These are phyloP conservation scores for Fennellomyces sp. DNA, from an alignment of 371 early-diverging fungal genomes.

Conservation along the genomic window DNA sequence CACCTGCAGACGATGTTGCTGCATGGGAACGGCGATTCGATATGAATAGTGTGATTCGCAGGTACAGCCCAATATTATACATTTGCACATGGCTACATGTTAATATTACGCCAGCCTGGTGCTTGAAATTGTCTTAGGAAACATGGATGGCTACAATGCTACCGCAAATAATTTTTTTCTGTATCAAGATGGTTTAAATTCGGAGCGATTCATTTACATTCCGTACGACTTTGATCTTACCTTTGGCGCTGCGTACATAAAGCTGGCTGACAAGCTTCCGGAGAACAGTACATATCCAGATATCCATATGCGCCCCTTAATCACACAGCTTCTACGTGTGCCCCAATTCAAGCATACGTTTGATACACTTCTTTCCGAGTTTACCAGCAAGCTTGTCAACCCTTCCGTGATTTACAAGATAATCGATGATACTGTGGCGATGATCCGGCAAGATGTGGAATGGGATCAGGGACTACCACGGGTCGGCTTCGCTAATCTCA, in stretches of 20 bases:
- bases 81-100: no score
- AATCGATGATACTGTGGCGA: constrained; percentile 22
- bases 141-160: constrained; percentile 34
- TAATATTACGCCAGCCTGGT: constrained; percentile 19
- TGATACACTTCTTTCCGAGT: constrained; percentile 18
- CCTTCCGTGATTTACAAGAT: constrained; percentile 18
- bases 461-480: constrained; percentile 35
- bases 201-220: constrained; percentile 21
- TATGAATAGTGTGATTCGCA: constrained; percentile 32
- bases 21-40: constrained; percentile 33
- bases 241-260: constrained; percentile 16
- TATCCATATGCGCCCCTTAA: constrained; percentile 14
- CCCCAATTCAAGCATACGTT: constrained; percentile 28
- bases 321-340: constrained; percentile 16
- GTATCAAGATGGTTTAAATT: constrained; percentile 8
- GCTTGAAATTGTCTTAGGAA: constrained; percentile 36
- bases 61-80: no score
- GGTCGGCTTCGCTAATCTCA: constrained; percentile 8
- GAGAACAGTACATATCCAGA: constrained; percentile 23
- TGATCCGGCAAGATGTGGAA: constrained; percentile 38
- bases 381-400: constrained; percentile 14
- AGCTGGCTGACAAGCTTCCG: constrained; percentile 12
- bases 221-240: constrained; percentile 36
- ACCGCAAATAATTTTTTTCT: constrained; percentile 40
- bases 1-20: constrained; percentile 17